phyloP scores from a whole-genome alignment of 768 basidiomycete genomes.

The Panus rudis region DNA sequence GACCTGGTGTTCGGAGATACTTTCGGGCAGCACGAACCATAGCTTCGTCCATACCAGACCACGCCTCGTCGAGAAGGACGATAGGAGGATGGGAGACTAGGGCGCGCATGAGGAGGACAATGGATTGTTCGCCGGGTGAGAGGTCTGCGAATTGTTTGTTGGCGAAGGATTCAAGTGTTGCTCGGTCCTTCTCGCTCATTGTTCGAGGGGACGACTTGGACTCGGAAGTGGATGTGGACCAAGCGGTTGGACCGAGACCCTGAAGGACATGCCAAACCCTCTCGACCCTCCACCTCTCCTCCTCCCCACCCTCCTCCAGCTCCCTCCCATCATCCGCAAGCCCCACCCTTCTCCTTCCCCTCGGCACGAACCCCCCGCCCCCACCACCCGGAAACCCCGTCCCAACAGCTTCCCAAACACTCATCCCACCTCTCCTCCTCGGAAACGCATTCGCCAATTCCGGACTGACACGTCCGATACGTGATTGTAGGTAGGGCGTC shows the following conservation, averaged over 20 bases:
- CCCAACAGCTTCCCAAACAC: constrained; percentile 73
- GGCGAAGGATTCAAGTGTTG: constrained; percentile 35
- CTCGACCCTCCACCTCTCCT: constrained; percentile 32
- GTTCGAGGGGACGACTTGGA: constrained; percentile 1
- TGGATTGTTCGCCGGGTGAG: constrained; percentile 66
- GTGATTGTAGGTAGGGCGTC: constrained; percentile 56
- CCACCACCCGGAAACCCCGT: constrained; percentile 87
- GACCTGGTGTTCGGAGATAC: constrained; percentile 58
- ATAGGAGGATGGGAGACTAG: constrained; percentile 69
- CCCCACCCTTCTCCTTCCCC: constrained; percentile 38
- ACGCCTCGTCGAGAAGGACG: constrained; percentile 86
- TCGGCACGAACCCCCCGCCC: constrained; percentile 56
- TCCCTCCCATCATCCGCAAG: constrained; percentile 34
- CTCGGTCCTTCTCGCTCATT: not conserved
- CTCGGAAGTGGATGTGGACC: too few relatives aligned
- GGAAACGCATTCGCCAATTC: constrained; percentile 93
- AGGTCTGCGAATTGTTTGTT: constrained; percentile 53
- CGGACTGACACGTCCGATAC: constrained; percentile 78
- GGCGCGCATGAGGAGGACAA: constrained; percentile 81
- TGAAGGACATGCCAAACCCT: constrained; percentile 54
- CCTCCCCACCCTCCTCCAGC: constrained; percentile 31
- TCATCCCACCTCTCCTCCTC: constrained; percentile 49
- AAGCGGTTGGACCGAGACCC: constrained; percentile 53
- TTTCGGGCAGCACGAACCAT: constrained; percentile 61
- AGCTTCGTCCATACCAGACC: constrained; percentile 83